These are phyloP conservation scores for Chaetomium globosum DNA, from an alignment of 2,329 filamentous ascomycete species.

Conservation along the genomic window DNA sequence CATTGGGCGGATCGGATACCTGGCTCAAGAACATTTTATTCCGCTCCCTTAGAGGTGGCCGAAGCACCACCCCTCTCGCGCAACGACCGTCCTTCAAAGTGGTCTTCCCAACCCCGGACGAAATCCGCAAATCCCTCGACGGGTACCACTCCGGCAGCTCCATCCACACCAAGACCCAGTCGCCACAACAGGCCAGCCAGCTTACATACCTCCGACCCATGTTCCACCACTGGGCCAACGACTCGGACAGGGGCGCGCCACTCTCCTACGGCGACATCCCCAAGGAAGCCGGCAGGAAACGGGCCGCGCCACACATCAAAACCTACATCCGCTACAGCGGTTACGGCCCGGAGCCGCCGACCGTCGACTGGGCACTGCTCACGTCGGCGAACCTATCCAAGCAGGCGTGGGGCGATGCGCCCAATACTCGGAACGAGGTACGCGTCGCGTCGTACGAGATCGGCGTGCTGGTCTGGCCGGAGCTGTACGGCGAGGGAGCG, in stretches of 20 bases:
- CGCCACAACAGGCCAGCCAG: conserved; percentile 70
- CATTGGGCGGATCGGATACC: conserved; percentile 67
- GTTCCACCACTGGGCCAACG: conserved; percentile 75
- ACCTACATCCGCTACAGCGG: conserved; percentile 74
- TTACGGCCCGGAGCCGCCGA: conserved; percentile 1
- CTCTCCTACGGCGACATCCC: conserved; percentile 34
- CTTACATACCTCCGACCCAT: conserved; percentile 70
- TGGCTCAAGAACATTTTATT: conserved; percentile 73
- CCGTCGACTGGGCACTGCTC: conserved; percentile 80
- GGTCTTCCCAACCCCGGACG: conserved; percentile 78
- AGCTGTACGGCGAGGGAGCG: conserved; percentile 51
- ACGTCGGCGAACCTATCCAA: conserved; percentile 92
- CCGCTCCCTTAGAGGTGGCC: conserved; percentile 47
- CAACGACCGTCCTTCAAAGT: conserved; percentile 62
- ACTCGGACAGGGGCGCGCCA: conserved; percentile 48
- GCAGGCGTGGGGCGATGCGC: conserved; percentile 80
- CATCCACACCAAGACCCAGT: conserved; percentile 79
- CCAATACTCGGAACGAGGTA: conserved; percentile 57
- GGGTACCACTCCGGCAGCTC: conserved; percentile 77
- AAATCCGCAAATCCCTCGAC: conserved; percentile 74
- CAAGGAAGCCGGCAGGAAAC: conserved; percentile 61
- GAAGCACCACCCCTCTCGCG: conserved; percentile 24
- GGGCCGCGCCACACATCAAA: conserved; percentile 85
- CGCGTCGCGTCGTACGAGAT: conserved; percentile 81
- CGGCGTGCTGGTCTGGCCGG: conserved; percentile 82